Evolutionary conservation across 2,329 filamentous ascomycete species (phyloP).

Genomic region (Cladobotryum protrusum): DNA sequence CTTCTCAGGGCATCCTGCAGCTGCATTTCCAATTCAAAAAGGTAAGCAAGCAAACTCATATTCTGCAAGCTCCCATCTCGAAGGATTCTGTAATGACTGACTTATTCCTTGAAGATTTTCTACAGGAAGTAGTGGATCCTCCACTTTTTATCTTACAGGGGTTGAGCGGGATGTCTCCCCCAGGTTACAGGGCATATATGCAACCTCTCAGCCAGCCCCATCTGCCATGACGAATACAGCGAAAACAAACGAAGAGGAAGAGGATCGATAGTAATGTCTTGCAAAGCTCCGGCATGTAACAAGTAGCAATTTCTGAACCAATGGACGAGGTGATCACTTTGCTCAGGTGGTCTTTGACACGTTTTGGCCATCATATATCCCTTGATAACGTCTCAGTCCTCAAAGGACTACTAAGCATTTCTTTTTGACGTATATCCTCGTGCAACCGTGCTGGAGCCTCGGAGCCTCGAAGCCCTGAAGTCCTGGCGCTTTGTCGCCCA

Average conservation of each 20-base stretch:
- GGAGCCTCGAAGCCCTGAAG: not conserved
- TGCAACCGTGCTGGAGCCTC: not conserved
- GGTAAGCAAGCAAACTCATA: slow-evolving; percentile 42
- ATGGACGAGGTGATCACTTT: not conserved
- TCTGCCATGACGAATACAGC: not conserved
- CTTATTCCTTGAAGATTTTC: slow-evolving; percentile 40
- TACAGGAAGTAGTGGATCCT: slow-evolving; percentile 43
- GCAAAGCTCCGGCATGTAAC: too few species aligned
- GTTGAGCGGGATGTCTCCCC: not conserved
- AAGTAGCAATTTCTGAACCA: not conserved
- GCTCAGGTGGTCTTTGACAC: not conserved
- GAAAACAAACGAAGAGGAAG: slow-evolving; percentile 4
- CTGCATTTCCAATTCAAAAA: slow-evolving; percentile 99
- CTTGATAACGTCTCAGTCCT: not conserved
- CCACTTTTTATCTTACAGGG: not conserved
- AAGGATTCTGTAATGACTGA: slow-evolving; percentile 16
- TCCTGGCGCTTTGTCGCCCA: not conserved
- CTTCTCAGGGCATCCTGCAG: slow-evolving; percentile 77
- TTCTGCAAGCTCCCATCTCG: not conserved
- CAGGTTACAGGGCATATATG: too few species aligned
- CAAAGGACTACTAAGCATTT: not conserved
- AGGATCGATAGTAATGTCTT: not conserved
- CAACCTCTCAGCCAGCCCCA: not conserved
- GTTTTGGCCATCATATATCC: not conserved
- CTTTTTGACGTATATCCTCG: not conserved